Evolutionary conservation across 2,329 filamentous ascomycete genomes (phyloP).

Genomic region (Penicillium sp.): DNA sequence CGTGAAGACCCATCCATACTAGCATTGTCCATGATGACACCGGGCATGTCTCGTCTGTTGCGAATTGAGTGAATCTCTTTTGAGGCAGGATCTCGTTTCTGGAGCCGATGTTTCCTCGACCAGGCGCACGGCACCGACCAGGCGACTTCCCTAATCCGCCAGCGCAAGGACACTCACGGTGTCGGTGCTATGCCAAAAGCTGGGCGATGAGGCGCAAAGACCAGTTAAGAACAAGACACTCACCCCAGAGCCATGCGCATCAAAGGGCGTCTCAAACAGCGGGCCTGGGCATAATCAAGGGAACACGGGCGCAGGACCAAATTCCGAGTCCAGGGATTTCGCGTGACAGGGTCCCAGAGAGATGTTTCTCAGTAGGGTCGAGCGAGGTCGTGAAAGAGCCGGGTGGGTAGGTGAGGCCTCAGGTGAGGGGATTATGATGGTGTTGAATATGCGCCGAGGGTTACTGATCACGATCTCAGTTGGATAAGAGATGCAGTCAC

Average conservation of each 20-base stretch:
- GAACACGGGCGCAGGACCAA: conserved; percentile 8
- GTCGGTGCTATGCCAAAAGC: conserved; percentile 4
- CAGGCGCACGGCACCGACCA: conserved; percentile 24
- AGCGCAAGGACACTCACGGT: conserved; percentile 10
- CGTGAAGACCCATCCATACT: conserved; percentile 24
- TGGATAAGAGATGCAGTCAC: no score
- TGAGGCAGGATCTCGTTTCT: conserved; percentile 8
- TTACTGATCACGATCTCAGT: background rate
- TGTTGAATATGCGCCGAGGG: conserved; percentile 1
- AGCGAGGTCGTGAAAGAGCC: conserved; percentile 1
- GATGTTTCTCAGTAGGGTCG: background rate
- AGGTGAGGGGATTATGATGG: background rate
- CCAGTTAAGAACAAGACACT: conserved; percentile 13
- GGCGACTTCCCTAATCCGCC: conserved; percentile 16
- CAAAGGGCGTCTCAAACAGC: conserved; percentile 14
- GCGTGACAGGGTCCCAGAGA: background rate
- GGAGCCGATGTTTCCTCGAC: conserved; percentile 23
- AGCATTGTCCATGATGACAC: conserved; percentile 38
- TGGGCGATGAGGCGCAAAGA: background rate
- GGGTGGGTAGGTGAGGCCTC: background rate
- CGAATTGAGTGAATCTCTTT: background rate
- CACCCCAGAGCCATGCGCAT: conserved; percentile 26
- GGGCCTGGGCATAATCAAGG: conserved; percentile 21
- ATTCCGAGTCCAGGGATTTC: background rate
- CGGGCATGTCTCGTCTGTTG: conserved; percentile 33